Percentiles rank a stretch among this genome's conserved stretches.
phyloP scores from a whole-genome alignment of 2,329 filamentous ascomycete species.

The Penicillium corylophilum region DNA sequence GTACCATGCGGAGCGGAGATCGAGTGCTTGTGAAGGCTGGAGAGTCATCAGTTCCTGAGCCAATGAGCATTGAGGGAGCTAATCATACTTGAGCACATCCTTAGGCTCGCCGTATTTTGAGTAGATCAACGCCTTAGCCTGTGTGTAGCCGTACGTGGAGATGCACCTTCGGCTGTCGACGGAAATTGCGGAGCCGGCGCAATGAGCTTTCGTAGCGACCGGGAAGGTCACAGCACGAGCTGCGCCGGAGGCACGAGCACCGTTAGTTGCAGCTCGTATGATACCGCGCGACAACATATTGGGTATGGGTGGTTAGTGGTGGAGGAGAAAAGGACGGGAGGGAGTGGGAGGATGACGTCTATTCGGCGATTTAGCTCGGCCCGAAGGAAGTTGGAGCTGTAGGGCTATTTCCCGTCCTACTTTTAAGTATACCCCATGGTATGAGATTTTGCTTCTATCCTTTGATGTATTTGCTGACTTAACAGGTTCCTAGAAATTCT shows the following conservation, averaged over 20 bases:
- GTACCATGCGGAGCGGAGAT: slow-evolving; percentile 56
- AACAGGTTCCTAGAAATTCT: background rate
- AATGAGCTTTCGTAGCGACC: slow-evolving; percentile 6
- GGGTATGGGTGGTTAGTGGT: background rate
- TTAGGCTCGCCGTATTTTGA: slow-evolving; percentile 50
- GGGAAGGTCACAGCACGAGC: background rate
- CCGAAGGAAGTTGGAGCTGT: slow-evolving; percentile 9
- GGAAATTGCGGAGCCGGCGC: slow-evolving; percentile 11
- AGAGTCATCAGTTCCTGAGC: background rate
- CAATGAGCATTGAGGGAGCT: background rate
- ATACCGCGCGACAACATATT: slow-evolving; percentile 32
- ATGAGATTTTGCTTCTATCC: background rate
- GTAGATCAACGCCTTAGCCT: slow-evolving; percentile 51
- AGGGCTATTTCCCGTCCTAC: background rate
- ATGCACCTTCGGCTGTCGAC: slow-evolving; percentile 37
- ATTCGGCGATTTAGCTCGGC: slow-evolving; percentile 11
- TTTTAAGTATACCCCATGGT: background rate
- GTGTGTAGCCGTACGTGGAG: slow-evolving; percentile 51
- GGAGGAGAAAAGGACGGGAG: background rate
- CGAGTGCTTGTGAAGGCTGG: slow-evolving; percentile 49
- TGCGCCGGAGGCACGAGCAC: slow-evolving; percentile 12
- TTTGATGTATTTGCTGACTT: too few relatives aligned
- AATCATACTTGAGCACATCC: slow-evolving; percentile 45
- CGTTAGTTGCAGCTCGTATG: slow-evolving; percentile 21
- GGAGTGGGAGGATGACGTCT: slow-evolving; percentile 16